Evolutionary conservation across 2,329 filamentous ascomycete species (phyloP).

Genomic region (Hypomyces rosellus): DNA sequence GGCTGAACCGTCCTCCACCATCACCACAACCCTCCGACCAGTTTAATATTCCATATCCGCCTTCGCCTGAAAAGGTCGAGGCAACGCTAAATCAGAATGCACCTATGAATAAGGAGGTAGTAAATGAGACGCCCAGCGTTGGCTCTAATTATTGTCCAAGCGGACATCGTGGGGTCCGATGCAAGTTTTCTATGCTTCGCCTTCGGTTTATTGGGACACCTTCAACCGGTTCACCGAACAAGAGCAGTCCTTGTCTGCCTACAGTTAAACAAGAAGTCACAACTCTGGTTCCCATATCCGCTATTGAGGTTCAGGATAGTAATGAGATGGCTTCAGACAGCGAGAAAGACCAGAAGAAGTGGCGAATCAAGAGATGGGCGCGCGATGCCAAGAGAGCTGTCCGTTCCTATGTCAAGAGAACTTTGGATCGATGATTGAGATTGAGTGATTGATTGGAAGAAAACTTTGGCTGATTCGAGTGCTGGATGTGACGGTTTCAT

Average conservation of each 20-base stretch:
- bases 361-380: conserved; percentile 29
- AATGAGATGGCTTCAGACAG: background rate
- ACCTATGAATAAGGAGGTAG: conserved; percentile 8
- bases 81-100: conserved; percentile 9
- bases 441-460: conserved; percentile 10
- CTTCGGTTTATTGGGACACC: conserved; percentile 17
- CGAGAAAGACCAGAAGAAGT: conserved; percentile 15
- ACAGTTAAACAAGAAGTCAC: background rate
- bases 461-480: background rate
- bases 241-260: background rate
- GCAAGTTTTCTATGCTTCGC: conserved; percentile 27
- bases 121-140: conserved; percentile 12
- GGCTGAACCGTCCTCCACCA: background rate
- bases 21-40: conserved; percentile 25
- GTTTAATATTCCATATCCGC: conserved; percentile 29
- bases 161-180: conserved; percentile 16
- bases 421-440: conserved; percentile 25
- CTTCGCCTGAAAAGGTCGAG: conserved; percentile 14
- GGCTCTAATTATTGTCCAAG: conserved; percentile 2
- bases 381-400: conserved; percentile 27
- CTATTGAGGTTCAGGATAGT: background rate
- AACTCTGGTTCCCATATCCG: background rate
- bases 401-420: conserved; percentile 26
- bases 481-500: conserved; percentile 4
- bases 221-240: background rate